Evolutionary conservation across 495 filamentous ascomycete species (phyloP).

Genomic region (Gamarada debralockiae): DNA sequence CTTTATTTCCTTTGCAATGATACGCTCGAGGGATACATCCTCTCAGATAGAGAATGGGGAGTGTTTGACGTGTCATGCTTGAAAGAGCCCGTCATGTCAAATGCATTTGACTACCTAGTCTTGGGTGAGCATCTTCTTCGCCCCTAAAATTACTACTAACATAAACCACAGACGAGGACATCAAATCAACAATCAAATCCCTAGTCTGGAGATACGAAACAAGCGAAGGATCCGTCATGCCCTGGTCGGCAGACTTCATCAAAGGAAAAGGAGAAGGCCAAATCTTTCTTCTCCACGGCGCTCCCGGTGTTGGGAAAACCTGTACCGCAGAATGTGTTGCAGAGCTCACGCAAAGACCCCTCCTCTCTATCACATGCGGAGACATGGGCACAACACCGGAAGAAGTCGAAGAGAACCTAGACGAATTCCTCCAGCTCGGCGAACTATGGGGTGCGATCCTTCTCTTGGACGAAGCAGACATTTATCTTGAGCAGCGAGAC

Average conservation of each 20-base stretch:
- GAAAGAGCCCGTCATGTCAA: neutral
- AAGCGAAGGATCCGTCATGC: neutral
- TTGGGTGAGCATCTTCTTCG: neutral
- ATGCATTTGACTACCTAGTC: neutral
- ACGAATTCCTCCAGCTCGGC: constrained; percentile 57
- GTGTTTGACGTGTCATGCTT: neutral
- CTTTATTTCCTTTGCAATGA: neutral
- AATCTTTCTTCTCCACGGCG: constrained; percentile 27
- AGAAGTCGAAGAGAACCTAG: constrained; percentile 6
- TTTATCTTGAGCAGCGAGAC: constrained; percentile 61
- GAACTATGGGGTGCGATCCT: constrained; percentile 78
- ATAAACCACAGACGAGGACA: neutral
- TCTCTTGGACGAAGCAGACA: constrained; percentile 71
- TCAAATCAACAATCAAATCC: neutral
- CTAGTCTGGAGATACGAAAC: neutral
- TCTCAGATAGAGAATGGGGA: neutral
- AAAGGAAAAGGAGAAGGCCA: constrained; percentile 25
- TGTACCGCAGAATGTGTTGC: constrained; percentile 20
- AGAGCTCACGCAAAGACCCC: constrained; percentile 10
- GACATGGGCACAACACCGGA: constrained; percentile 18
- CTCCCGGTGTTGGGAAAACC: constrained; percentile 26
- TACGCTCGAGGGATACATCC: neutral
- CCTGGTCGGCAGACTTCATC: constrained; percentile 21
- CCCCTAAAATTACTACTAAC: neutral
- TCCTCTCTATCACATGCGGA: constrained; percentile 15